Base-by-base conservation (phyloP, 352 stramenopile genomes). In the Albugo laibachii region DNA sequence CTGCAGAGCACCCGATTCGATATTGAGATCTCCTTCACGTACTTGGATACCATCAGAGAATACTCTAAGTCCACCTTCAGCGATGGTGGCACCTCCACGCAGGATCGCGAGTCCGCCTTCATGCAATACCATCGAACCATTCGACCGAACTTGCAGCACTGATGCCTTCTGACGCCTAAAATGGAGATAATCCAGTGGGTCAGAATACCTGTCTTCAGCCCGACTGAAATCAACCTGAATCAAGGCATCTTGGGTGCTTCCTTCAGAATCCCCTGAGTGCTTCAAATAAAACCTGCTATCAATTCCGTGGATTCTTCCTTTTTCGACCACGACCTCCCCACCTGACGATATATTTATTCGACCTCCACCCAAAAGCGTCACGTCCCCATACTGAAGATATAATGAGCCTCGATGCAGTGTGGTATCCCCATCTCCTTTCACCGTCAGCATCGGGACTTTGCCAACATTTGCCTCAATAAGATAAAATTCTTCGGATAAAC, bases 391-490 rank as follows among this genome's bases (percentile, higher is more conserved):
- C 54, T 83, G 62, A 1, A 83, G 39, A 6, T 77, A 55, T 0
- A 85, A 36, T 11, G 62, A 73, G 34, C 65, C 67, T 13, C 55
- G 49, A 35, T 72, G 62, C 19, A 80, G 59, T 34, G 58, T 49
- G 0, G 65, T 54, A 47, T 75, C 54, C 13, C 67, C 67, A 3
- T 59, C 45, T 6, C 75, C 75, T 35, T 80, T 63, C 53, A 87
- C 66, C 0, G 63, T 82, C 45, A 87, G 78, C 13, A 84, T 49
- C 0, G 67, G 60, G 50, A 50, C 48, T 1, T 63, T 61, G 11
- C 43, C 56, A 0, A 71, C 63, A 12, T 84, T 66, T 5, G 63
- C 71, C 24, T 81, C 77, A 42, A 84, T 65, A 20, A 87, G 48
- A 36, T 87, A 69, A 47, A 87, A 87, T 20, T 75, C 63, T 13